phyloP scores from a whole-genome alignment of 768 basidiomycete genomes.

The Ramaria sp. region DNA sequence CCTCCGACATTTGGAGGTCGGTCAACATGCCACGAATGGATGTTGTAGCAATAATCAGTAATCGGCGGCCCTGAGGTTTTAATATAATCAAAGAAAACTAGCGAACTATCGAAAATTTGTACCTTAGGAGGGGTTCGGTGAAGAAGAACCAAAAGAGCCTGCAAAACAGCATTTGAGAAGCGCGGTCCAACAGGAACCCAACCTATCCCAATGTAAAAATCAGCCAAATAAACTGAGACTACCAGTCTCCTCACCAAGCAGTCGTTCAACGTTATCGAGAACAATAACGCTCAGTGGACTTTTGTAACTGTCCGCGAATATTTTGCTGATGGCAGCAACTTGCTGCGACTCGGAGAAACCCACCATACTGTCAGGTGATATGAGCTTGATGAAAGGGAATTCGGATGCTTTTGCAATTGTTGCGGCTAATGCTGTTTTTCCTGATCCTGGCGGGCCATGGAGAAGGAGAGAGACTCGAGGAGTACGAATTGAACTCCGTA shows the following conservation, averaged over 20 bases:
- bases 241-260: slow-evolving; percentile 57
- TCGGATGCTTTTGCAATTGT: slow-evolving; percentile 89
- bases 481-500: slow-evolving; percentile 79
- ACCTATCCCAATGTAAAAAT: slow-evolving; percentile 37
- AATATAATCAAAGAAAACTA: not conserved
- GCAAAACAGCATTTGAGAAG: slow-evolving; percentile 90
- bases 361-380: slow-evolving; percentile 95
- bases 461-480: slow-evolving; percentile 86
- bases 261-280: slow-evolving; percentile 86
- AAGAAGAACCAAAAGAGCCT: slow-evolving; percentile 81
- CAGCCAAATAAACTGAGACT: not conserved
- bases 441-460: slow-evolving; percentile 82
- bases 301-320: slow-evolving; percentile 94
- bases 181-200: slow-evolving; percentile 97
- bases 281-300: slow-evolving; percentile 94
- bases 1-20: slow-evolving; percentile 82
- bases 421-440: slow-evolving; percentile 91
- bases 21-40: slow-evolving; percentile 78
- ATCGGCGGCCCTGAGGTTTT: slow-evolving; percentile 65
- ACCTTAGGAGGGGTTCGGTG: slow-evolving; percentile 90
- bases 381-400: slow-evolving; percentile 96
- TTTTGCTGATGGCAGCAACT: slow-evolving; percentile 81
- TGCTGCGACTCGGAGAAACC: slow-evolving; percentile 91
- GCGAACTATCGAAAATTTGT: slow-evolving; percentile 8
- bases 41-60: slow-evolving; percentile 87